Conservation (phyloP, 352 stramenopile genomes). For the Globisporangium heterothallicum region DNA sequence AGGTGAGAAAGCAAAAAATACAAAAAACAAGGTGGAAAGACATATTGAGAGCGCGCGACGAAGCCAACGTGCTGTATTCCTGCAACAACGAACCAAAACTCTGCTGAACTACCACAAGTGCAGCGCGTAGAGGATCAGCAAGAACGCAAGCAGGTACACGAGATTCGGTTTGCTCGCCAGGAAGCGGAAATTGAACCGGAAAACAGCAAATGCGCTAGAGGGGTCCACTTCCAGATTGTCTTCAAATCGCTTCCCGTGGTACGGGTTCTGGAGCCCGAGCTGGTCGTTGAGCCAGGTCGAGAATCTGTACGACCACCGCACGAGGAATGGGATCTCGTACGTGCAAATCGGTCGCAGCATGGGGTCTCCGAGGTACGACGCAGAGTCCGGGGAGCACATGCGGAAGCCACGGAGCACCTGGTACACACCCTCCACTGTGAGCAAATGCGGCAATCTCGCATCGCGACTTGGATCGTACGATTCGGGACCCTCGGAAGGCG, state of each 20-base stretch:
- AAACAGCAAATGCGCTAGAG: conserved; percentile 20
- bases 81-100: too few relatives aligned
- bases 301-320: conserved; percentile 70
- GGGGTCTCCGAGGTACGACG: conserved; percentile 71
- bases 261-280: conserved; percentile 63
- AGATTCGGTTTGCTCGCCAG: conserved; percentile 85
- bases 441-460: conserved; percentile 43
- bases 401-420: conserved; percentile 65
- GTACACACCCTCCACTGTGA: conserved; percentile 52
- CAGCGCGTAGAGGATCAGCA: conserved; percentile 63
- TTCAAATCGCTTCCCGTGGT: conserved; percentile 60
- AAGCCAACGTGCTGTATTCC: too few relatives aligned
- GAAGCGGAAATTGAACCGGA: conserved; percentile 86
- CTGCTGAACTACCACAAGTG: conserved; percentile 75
- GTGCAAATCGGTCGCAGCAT: conserved; percentile 84
- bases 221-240: conserved; percentile 72
- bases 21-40: too few relatives aligned
- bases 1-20: too few relatives aligned
- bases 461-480: conserved; percentile 64
- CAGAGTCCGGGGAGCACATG: conserved; percentile 63
- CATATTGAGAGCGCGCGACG: too few relatives aligned
- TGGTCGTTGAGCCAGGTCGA: conserved; percentile 74
- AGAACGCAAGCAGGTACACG: conserved; percentile 43
- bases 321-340: conserved; percentile 71
- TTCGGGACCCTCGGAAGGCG: conserved; percentile 26